Evolutionary conservation across 2,329 filamentous ascomycete genomes (phyloP).

Genomic region (Lanzia echinophila): DNA sequence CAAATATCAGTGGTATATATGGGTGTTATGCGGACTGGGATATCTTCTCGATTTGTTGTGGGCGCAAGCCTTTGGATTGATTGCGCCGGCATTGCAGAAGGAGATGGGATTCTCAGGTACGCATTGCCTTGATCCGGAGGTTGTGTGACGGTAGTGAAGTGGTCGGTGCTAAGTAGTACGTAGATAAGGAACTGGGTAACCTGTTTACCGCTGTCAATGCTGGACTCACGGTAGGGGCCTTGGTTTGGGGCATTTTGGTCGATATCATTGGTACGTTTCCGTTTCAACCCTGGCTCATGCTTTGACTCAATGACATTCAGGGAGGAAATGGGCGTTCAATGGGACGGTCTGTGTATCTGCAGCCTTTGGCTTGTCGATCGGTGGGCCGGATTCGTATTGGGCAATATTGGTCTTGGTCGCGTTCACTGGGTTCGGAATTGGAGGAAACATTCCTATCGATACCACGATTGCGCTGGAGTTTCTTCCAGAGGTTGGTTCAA

Average conservation of each 20-base stretch:
- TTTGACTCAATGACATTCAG: conserved; percentile 6
- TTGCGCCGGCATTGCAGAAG: conserved; percentile 19
- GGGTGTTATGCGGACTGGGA: conserved; percentile 23
- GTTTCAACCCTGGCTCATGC: neutral
- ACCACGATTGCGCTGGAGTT: conserved; percentile 26
- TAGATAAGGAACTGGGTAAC: conserved; percentile 15
- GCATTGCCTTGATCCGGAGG: neutral
- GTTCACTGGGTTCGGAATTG: conserved; percentile 22
- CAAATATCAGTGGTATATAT: conserved; percentile 26
- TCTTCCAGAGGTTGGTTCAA: conserved; percentile 17
- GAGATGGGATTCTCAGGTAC: conserved; percentile 18
- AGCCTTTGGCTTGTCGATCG: conserved; percentile 19
- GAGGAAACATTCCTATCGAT: conserved; percentile 27
- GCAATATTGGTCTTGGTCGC: conserved; percentile 17
- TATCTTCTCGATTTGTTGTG: conserved; percentile 26
- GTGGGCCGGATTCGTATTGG: conserved; percentile 15
- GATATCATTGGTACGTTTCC: conserved; percentile 20
- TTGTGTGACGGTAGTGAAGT: neutral
- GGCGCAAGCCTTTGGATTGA: conserved; percentile 23
- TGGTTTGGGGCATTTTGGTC: conserved; percentile 21
- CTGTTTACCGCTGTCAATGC: conserved; percentile 20
- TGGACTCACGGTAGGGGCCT: conserved; percentile 19
- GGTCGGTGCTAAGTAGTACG: neutral
- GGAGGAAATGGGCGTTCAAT: conserved; percentile 24
- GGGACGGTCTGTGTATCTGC: conserved; percentile 18